Evolutionary conservation across 768 basidiomycete species (phyloP).

Genomic region (Pleurotus giganteus): DNA sequence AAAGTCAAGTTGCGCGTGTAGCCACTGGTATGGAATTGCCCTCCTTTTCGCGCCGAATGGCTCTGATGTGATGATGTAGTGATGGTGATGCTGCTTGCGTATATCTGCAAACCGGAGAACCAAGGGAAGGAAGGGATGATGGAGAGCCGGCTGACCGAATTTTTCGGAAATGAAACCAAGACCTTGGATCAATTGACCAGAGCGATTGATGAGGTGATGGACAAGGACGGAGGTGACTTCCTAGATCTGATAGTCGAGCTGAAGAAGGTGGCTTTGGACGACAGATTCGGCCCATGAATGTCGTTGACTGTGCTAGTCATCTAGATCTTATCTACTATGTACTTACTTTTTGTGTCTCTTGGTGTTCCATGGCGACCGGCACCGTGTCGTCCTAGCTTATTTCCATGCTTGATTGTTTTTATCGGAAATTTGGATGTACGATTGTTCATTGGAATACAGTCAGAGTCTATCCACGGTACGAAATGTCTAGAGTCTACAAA

Average conservation of each 20-base stretch:
- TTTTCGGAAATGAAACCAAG: not conserved
- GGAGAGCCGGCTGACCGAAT: not conserved
- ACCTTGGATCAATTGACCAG: not conserved
- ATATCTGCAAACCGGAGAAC: not conserved
- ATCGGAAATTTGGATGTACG: no score
- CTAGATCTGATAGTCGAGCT: not conserved
- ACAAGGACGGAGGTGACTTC: not conserved
- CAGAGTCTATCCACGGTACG: no score
- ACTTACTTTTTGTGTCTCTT: no score
- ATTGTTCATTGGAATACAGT: no score
- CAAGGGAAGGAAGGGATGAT: not conserved
- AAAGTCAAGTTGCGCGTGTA: not conserved
- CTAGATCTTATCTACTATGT: no score
- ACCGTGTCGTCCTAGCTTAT: no score
- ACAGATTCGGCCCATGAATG: no score
- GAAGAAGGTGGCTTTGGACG: not conserved
- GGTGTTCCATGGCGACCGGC: no score
- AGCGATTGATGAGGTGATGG: not conserved
- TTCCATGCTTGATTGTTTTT: no score
- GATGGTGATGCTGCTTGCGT: not conserved
- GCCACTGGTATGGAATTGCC: not conserved
- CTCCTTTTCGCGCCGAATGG: not conserved
- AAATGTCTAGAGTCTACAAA: no score
- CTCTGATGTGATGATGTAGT: not conserved
- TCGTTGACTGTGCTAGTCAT: no score